Conservation (phyloP, 2,329 filamentous ascomycete species). For the Diplodia mutila region DNA sequence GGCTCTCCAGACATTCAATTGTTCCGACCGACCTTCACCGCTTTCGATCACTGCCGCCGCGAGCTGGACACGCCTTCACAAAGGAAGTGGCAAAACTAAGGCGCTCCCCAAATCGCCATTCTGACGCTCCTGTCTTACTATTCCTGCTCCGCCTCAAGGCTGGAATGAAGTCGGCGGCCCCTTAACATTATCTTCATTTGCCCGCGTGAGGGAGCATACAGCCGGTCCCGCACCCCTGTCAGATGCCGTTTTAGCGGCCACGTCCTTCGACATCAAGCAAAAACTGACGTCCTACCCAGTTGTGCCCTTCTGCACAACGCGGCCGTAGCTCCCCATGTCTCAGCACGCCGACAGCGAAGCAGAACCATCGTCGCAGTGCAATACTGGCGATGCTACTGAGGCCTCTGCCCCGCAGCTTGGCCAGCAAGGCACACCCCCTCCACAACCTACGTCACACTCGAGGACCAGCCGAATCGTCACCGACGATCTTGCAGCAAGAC, state of each 20-base stretch:
- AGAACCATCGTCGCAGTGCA: background rate
- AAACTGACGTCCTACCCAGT: constrained; percentile 14
- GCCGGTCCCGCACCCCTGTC: constrained; percentile 21
- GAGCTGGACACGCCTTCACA: background rate
- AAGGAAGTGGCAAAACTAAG: constrained; percentile 16
- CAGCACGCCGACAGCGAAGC: constrained; percentile 18
- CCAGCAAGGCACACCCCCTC: background rate
- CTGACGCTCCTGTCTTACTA: background rate
- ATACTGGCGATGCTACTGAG: constrained; percentile 4
- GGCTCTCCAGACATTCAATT: background rate
- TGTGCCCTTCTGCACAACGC: constrained; percentile 10
- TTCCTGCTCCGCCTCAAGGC: background rate
- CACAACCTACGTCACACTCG: constrained; percentile 10
- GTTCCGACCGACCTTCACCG: background rate
- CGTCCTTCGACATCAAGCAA: background rate
- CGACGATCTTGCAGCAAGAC: constrained; percentile 16
- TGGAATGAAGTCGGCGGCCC: constrained; percentile 15
- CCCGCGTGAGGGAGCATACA: constrained; percentile 8
- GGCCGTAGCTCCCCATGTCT: constrained; percentile 22
- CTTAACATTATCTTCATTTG: background rate
- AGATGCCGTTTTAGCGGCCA: constrained; percentile 20
- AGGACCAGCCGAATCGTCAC: constrained; percentile 21
- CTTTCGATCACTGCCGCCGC: background rate
- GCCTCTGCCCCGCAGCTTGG: constrained; percentile 12
- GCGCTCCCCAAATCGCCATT: background rate